A percentile compares a stretch with the other conserved stretches of the same genome.
Conservation (phyloP, 345 rosid species). For the Pseudoturritis turrita region DNA sequence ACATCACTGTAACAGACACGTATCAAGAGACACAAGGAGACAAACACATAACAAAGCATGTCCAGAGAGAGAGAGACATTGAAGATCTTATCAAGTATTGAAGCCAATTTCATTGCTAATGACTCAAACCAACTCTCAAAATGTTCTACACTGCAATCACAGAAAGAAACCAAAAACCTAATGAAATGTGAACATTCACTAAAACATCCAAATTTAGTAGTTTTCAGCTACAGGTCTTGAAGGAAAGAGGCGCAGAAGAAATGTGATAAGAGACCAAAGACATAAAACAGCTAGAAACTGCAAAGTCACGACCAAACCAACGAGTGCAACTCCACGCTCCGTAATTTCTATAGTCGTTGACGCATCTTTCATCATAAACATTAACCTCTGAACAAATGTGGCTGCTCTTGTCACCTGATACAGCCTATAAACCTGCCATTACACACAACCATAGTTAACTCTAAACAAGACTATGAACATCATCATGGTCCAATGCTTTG, state of each 20-base stretch:
- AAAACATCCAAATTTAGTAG: slow-evolving; percentile 36
- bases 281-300: slow-evolving; percentile 67
- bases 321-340: slow-evolving; percentile 52
- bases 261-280: slow-evolving; percentile 81
- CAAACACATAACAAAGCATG: not conserved
- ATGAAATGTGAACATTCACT: not conserved
- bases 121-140: not conserved
- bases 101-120: not conserved
- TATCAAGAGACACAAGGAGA: not conserved
- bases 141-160: not conserved
- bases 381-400: slow-evolving; percentile 64
- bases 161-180: not conserved
- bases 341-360: slow-evolving; percentile 42
- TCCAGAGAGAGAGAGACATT: too few relatives aligned
- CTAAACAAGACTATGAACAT: not conserved
- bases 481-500: not conserved
- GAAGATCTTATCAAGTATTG: not conserved
- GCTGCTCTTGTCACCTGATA: slow-evolving; percentile 82
- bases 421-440: slow-evolving; percentile 65
- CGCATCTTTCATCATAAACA: slow-evolving; percentile 59
- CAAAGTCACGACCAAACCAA: slow-evolving; percentile 62
- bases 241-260: slow-evolving; percentile 77
- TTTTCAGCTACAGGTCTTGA: slow-evolving; percentile 80
- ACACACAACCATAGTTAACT: slow-evolving; percentile 11
- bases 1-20: not conserved